Evolutionary conservation across 352 stramenopile genomes (phyloP), one percentile per base, ranked within the genome.

Genomic region (Hyaloperonospora brassicae): DNA sequence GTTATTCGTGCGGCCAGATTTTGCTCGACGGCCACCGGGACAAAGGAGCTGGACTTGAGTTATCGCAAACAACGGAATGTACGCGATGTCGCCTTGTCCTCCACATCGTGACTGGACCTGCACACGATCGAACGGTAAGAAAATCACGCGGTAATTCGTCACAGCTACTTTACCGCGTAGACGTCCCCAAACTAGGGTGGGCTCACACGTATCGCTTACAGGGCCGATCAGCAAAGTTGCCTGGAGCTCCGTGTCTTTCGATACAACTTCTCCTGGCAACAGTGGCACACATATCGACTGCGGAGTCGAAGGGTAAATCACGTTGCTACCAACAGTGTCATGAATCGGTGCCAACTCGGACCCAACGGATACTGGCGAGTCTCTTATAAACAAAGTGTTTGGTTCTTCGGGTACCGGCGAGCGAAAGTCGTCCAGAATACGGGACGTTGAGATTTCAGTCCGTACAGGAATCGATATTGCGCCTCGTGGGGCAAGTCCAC

Each of bases 91-190:
- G 25, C 64, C 72, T 44, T 76, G 65, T 12, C 72, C 62, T 34
- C 50, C 62, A 12, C 62, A 62, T 49, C 66, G 62, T 23, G 70
- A 60, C 14, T 80, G 61, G 6, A 79, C 46, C 44, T 72, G 59
- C 5, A 74, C 70, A 25, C 68, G 60, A 22, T 90, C 79, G 5
- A 86, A 71, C 17, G 76, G 71, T 7, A 77, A 68, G 41, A 93
- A 90, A 3, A 89, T 59, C 17, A 93, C 71, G 10, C 83, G 70
- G 45, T 86, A 93, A 59, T 89, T 93, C 11, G 83, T 93, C 44
- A 89, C 68, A 1, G 67, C 60, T 1, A 91, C 50, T 50, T 76
- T 65, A 9, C 80, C 83, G 17, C 73, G 75, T 57, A 89, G 64
- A n/a, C 78, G 66, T 0, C 76, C 73, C 81, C 81, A 91, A 2